Evolutionary conservation across 2,329 filamentous ascomycete genomes (phyloP), one percentile per base, ranked within the genome.

Genomic region (Fusarium sp.): DNA sequence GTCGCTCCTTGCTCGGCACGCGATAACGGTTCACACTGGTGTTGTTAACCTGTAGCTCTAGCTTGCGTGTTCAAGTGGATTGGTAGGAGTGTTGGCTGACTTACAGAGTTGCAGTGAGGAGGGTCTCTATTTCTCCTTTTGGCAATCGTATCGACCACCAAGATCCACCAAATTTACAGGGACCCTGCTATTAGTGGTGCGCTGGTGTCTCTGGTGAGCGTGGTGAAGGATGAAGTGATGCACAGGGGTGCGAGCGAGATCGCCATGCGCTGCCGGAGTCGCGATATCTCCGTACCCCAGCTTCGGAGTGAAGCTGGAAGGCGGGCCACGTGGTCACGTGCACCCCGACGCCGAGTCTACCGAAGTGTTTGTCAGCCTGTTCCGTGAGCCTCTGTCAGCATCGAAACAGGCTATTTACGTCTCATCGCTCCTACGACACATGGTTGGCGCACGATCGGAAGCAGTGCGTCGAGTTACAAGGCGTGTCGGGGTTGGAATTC

Each of bases 51-150:
- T 69, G 27, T 69, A 60, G 71, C 45, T 20, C 50, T 32, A 57
- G 62, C 60, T 65, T 63, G 33, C 30, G 30, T 20, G 59, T 37
- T 33, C 22, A 32, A 7, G 37, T 32, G 37, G 56, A 59, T 25
- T 25, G 20, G 30, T 33, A 30, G 30, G 15, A 33, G 17, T 56
- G 65, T 63, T 59, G 47, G 47, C 38, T 45, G 45, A 75, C 72
- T 62, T 69, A 67, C 72, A 74, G 57, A 69, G 71, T 74, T 38
- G 25, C 68, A 63, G 47, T 52, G 68, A 62, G 62, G 71, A 68
- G 64, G 63, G 68, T 71, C 71, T 27, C 20, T 22, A 33, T 71
- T 73, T 65, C 71, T 74, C 63, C 37, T 58, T 73, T 68, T 64
- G 67, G 66, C 12, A 71, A 52, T 37, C n/a, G 45, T 43, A 62